phyloP scores from a whole-genome alignment of 2,329 filamentous ascomycete genomes.

The Ophiostoma himal-ulmi region DNA sequence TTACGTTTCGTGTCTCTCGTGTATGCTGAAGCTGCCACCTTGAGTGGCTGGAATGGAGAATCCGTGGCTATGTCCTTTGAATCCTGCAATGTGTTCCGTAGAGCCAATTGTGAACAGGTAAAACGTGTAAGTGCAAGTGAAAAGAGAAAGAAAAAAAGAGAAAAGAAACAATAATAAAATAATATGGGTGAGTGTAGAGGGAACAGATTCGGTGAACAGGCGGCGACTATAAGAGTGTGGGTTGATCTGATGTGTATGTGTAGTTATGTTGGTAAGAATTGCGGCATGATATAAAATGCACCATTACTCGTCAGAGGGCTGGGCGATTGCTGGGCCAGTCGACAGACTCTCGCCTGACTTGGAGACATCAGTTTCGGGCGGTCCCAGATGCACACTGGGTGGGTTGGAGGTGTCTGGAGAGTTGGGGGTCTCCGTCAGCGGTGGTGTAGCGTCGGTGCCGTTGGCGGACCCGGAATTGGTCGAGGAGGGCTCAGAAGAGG shows the following conservation, averaged over 20 bases:
- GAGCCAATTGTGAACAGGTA: background rate
- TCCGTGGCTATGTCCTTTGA: background rate
- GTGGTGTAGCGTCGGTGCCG: slow-evolving; percentile 52
- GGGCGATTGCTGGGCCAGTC: background rate
- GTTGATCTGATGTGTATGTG: no score
- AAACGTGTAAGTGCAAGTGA: background rate
- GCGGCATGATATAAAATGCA: background rate
- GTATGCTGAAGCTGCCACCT: background rate
- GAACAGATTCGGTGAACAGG: background rate
- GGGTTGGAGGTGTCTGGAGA: slow-evolving; percentile 62
- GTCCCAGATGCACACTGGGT: slow-evolving; percentile 57
- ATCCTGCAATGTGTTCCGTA: slow-evolving; percentile 4
- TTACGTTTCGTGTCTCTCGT: slow-evolving; percentile 7
- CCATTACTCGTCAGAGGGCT: background rate
- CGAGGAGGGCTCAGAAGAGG: background rate
- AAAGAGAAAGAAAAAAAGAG: background rate
- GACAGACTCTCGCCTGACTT: background rate
- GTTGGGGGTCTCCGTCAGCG: slow-evolving; percentile 62
- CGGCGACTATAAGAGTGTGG: background rate
- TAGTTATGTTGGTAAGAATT: background rate
- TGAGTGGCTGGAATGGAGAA: background rate
- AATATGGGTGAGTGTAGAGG: background rate
- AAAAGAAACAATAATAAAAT: background rate
- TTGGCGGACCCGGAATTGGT: slow-evolving; percentile 13
- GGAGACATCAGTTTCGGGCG: slow-evolving; percentile 33